A percentile compares a stretch with the other conserved stretches of the same genome.
Conservation (phyloP, 805 yeast genomes). For the Candida xiaguanensis region DNA sequence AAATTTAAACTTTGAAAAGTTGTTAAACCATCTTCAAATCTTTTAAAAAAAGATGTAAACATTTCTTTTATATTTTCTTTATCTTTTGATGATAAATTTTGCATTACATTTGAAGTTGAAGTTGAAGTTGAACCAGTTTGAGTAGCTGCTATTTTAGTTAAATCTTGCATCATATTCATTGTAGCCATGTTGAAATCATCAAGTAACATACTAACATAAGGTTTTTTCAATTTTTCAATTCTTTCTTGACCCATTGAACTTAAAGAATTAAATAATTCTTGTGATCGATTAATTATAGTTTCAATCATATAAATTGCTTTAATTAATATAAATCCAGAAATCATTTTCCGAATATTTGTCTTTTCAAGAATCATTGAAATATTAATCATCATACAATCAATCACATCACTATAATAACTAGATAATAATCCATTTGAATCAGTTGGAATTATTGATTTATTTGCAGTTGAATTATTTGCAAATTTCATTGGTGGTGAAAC, state of each 20-base stretch:
- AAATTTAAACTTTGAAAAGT: constrained; percentile 64
- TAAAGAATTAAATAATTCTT: constrained; percentile 48
- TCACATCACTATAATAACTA: constrained; percentile 68
- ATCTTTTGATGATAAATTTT: constrained; percentile 55
- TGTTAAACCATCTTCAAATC: constrained; percentile 72
- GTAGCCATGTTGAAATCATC: constrained; percentile 87
- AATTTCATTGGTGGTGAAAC: constrained; percentile 49
- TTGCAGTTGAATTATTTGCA: constrained; percentile 39
- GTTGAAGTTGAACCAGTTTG: constrained; percentile 9
- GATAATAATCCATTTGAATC: constrained; percentile 53
- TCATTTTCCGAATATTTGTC: no score
- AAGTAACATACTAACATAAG: constrained; percentile 69
- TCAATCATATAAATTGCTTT: constrained; percentile 74
- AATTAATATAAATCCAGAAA: constrained; percentile 66
- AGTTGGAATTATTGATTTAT: constrained; percentile 33
- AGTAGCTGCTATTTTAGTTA: constrained; percentile 37
- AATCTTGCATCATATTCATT: no score
- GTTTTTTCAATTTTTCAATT: constrained; percentile 63
- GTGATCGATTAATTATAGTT: constrained; percentile 59
- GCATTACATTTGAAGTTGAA: constrained; percentile 10
- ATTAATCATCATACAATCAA: constrained; percentile 67
- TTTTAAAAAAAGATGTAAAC: constrained; percentile 75
- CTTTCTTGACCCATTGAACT: constrained; percentile 61
- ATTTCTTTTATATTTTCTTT: constrained; percentile 80
- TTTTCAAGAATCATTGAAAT: no score